These are phyloP conservation scores for Pseudisothecium myosuroides DNA, from an alignment of 225 moss, liverwort and hornwort species.

Conservation along the genomic window DNA sequence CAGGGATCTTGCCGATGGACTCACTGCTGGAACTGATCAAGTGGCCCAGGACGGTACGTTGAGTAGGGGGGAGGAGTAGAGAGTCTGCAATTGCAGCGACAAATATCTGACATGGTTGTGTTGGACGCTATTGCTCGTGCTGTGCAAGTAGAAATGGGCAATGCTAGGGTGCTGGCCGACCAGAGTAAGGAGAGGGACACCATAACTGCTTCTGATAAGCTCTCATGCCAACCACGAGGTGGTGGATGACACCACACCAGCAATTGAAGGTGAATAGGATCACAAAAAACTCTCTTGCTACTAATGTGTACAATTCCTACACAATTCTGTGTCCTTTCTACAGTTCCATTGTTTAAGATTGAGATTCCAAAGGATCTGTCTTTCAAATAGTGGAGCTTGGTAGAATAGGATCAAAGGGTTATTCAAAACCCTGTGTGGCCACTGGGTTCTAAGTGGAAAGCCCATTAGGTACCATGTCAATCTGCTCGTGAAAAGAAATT, in stretches of 20 bases:
- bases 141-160: not conserved
- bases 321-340: not conserved
- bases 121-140: slow-evolving; percentile 4
- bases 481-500: not conserved
- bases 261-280: not conserved
- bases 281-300: not conserved
- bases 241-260: not conserved
- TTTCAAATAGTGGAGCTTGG: not conserved
- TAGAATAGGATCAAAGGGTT: not conserved
- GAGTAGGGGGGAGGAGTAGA: not conserved
- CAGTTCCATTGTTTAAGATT: not conserved
- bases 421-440: not conserved
- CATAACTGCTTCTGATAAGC: not conserved
- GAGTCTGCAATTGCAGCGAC: not conserved
- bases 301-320: not conserved
- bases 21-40: not conserved
- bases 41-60: not conserved
- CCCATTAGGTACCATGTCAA: not conserved
- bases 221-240: not conserved
- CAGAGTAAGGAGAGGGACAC: not conserved
- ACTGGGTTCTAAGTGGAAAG: not conserved
- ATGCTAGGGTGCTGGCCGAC: not conserved
- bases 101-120: slow-evolving; percentile 1
- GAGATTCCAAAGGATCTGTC: not conserved
- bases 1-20: not conserved